Evolutionary conservation across 257 asterid genomes (phyloP).

Genomic region (Linderniella brevidens): DNA sequence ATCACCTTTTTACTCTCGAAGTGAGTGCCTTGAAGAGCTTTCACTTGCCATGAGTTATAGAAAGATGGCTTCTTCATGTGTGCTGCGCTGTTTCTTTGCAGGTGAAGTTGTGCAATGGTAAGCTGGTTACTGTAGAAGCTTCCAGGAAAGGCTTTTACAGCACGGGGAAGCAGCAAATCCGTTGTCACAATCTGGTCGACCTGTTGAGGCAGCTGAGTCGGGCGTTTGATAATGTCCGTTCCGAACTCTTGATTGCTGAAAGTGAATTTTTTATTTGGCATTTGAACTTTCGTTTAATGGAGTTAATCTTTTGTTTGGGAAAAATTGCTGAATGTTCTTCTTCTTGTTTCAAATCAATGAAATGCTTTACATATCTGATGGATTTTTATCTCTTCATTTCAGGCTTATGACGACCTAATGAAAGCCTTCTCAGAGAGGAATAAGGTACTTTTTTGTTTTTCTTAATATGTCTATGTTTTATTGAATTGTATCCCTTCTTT

Average conservation of each 20-base stretch:
- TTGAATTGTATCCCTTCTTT: neutral
- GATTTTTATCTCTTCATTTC: constrained; percentile 15
- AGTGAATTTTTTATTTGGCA: constrained; percentile 2
- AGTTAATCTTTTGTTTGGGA: too few relatives aligned
- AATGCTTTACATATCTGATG: constrained; percentile 13
- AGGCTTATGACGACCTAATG: constrained; percentile 91
- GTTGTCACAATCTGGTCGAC: constrained; percentile 86
- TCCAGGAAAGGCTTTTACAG: constrained; percentile 63
- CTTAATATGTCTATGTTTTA: neutral
- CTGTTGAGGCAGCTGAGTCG: constrained; percentile 80
- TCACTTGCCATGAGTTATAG: neutral
- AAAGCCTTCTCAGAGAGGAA: constrained; percentile 86
- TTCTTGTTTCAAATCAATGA: constrained; percentile 5
- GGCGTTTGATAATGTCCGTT: constrained; percentile 80
- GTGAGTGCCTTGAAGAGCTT: constrained; percentile 23
- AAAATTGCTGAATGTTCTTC: neutral
- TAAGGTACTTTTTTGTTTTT: constrained; percentile 35
- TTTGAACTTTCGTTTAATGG: constrained; percentile 5
- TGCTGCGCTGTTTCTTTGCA: constrained; percentile 20
- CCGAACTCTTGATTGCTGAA: constrained; percentile 12
- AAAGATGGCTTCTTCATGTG: neutral
- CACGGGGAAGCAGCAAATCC: constrained; percentile 66
- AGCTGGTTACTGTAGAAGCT: constrained; percentile 55
- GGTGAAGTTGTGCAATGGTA: constrained; percentile 87
- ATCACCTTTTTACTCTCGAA: constrained; percentile 71